Evolutionary conservation across 495 filamentous ascomycete species (phyloP).

Genomic region (Penicillium simplicissimum): DNA sequence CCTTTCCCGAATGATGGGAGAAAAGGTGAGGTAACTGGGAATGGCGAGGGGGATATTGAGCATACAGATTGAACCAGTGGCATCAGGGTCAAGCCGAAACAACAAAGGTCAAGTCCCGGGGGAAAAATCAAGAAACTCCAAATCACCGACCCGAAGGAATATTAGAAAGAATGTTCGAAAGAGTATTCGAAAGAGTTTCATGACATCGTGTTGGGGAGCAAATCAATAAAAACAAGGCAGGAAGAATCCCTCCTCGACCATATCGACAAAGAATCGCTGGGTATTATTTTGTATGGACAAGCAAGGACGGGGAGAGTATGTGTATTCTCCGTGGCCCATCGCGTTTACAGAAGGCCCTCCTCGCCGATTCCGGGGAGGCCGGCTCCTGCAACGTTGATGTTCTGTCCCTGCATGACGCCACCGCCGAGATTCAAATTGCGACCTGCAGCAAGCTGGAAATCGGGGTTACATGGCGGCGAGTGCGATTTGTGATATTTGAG

Average conservation of each 20-base stretch:
- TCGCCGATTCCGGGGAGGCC: slow-evolving; percentile 54
- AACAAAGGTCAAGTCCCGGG: slow-evolving; percentile 1
- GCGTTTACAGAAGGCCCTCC: slow-evolving; percentile 47
- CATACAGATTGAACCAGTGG: slow-evolving; percentile 3
- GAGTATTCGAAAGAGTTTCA: slow-evolving; percentile 9
- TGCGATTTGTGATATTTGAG: slow-evolving; percentile 91
- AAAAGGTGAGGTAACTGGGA: slow-evolving; percentile 7
- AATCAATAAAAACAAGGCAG: not conserved
- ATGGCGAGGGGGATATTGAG: slow-evolving; percentile 26
- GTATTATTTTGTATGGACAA: slow-evolving; percentile 29
- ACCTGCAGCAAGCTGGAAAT: slow-evolving; percentile 47
- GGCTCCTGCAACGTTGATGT: slow-evolving; percentile 53
- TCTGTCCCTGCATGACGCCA: slow-evolving; percentile 53
- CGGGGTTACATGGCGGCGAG: slow-evolving; percentile 68
- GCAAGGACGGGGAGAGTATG: slow-evolving; percentile 2
- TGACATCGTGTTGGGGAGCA: slow-evolving; percentile 26
- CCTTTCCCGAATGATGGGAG: slow-evolving; percentile 3
- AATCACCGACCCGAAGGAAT: slow-evolving; percentile 19
- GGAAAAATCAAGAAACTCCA: slow-evolving; percentile 23
- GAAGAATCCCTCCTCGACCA: slow-evolving; percentile 10
- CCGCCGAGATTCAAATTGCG: slow-evolving; percentile 46
- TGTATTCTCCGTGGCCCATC: slow-evolving; percentile 9
- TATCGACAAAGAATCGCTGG: slow-evolving; percentile 23
- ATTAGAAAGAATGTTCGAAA: no score
- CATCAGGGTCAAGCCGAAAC: not conserved